These are phyloP conservation scores for Saksenaea oblongispora DNA, from an alignment of 371 early-diverging fungal genomes.

Conservation along the genomic window DNA sequence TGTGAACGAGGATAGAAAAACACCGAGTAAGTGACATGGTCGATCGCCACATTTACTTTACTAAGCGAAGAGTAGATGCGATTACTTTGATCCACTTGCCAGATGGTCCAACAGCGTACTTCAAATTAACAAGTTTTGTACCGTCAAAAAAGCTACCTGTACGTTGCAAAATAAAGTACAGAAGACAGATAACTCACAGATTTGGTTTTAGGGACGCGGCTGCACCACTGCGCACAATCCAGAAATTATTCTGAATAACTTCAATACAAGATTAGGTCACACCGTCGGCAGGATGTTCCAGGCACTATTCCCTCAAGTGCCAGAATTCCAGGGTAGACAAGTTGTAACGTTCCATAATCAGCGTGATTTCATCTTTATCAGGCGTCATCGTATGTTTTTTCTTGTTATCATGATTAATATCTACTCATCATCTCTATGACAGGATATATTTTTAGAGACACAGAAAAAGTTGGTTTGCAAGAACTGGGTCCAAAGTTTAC, in stretches of 20 bases:
- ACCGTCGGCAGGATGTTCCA: slow-evolving; percentile 97
- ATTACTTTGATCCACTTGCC: slow-evolving; percentile 95
- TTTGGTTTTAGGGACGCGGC: slow-evolving; percentile 71
- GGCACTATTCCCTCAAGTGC: slow-evolving; percentile 94
- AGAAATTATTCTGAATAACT: slow-evolving; percentile 98
- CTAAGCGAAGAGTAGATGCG: slow-evolving; percentile 58
- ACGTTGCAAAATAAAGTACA: slow-evolving; percentile 16
- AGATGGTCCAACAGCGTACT: slow-evolving; percentile 96
- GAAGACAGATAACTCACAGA: not conserved
- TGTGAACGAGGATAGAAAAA: slow-evolving; percentile 90
- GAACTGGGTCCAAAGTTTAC: slow-evolving; percentile 98
- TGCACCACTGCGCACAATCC: slow-evolving; percentile 86
- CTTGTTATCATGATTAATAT: not conserved
- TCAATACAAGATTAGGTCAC: slow-evolving; percentile 96
- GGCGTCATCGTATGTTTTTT: slow-evolving; percentile 79
- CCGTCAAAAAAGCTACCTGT: slow-evolving; percentile 80
- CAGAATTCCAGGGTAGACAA: slow-evolving; percentile 95
- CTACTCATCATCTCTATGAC: not conserved
- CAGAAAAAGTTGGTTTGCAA: slow-evolving; percentile 89
- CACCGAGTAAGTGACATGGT: slow-evolving; percentile 71
- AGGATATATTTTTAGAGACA: slow-evolving; percentile 85
- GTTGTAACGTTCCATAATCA: slow-evolving; percentile 98
- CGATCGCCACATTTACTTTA: not conserved
- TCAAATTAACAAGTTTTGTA: slow-evolving; percentile 84
- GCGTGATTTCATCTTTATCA: slow-evolving; percentile 98